Evolutionary conservation across 2,329 filamentous ascomycete species (phyloP).

Genomic region (Chrysoporthe austroafricana): DNA sequence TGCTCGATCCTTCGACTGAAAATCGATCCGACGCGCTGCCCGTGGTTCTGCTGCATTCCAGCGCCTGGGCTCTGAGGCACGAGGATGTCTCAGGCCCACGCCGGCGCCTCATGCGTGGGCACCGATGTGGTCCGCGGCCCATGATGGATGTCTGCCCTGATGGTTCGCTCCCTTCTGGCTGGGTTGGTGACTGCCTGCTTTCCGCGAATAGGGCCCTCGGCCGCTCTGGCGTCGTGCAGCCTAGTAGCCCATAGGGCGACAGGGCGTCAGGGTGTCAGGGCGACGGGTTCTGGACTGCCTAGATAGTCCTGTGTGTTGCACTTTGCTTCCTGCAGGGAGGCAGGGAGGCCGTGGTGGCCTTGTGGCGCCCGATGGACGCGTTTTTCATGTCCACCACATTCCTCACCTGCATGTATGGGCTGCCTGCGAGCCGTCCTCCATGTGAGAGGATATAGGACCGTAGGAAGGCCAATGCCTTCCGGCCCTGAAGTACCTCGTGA

Average conservation of each 20-base stretch:
- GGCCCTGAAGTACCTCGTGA: neutral
- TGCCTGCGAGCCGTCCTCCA: no score
- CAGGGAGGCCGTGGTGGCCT: neutral
- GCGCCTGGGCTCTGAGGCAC: neutral
- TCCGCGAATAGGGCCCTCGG: neutral
- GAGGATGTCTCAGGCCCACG: neutral
- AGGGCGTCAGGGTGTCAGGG: neutral
- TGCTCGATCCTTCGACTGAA: neutral
- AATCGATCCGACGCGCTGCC: slow-evolving; percentile 8
- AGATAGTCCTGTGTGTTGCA: slow-evolving; percentile 10
- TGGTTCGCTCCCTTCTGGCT: neutral
- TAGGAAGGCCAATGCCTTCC: neutral
- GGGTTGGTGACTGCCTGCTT: neutral
- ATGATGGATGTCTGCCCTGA: neutral
- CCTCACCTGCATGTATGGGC: slow-evolving; percentile 9
- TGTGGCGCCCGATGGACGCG: slow-evolving; percentile 27
- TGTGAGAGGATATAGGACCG: neutral
- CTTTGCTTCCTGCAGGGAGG: neutral
- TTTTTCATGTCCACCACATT: slow-evolving; percentile 30
- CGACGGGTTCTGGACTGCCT: neutral
- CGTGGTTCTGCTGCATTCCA: slow-evolving; percentile 14
- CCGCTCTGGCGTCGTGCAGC: neutral
- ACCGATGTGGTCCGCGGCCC: neutral
- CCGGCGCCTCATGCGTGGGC: neutral
- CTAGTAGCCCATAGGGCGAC: neutral